Evolutionary conservation across 305 asterid species (phyloP), one percentile per base, ranked within the genome.

Genomic region (Plantago coronopus): DNA sequence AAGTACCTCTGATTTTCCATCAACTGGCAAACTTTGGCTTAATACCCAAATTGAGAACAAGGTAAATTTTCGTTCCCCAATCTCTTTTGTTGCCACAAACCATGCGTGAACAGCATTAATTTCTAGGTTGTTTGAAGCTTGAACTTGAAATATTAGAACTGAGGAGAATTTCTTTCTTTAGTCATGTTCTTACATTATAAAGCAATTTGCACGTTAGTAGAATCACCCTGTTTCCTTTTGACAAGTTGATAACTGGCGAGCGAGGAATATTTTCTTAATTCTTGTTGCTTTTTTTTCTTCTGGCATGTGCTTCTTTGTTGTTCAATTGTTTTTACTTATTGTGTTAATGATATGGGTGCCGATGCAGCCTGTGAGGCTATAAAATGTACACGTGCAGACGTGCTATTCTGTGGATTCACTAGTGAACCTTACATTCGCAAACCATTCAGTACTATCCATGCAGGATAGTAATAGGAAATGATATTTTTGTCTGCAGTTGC

Each of bases 61-160:
- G 95, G 97, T 89, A 84, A n/a, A 48, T 48, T 49, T 56, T 60
- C 69, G 47, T 46, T 61, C 64, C 22, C 29, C 42, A 8, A 56
- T 40, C 43, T 50, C 57, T 54, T 54, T 34, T 34, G 40, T 34
- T 12, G 12, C 40, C 40, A 34, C 9, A 6, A 34, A 7, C 38
- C 38, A 1, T 31, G 7, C n/a, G 38, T 6, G 11, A 0, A 7
- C 12, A 23, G 13, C 19, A 51, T 5, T 22, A 51, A 22, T 20
- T 49, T 48, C 17, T 44, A 23, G 31, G 42, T 23, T 59, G 34
- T 25, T 4, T 27, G 40, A 65, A 20, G 20, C 58, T 27, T 6
- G 54, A 15, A 38, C 16, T 38, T 59, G 65, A 16, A 22, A 54
- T 7, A 20, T 53, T 54, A 46, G 18, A n/a, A 27, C 40, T 62